A percentile compares a stretch with the other conserved stretches of the same genome.
Conservation (phyloP, 2,329 filamentous ascomycete genomes). For the Trichoderma aggressivum region DNA sequence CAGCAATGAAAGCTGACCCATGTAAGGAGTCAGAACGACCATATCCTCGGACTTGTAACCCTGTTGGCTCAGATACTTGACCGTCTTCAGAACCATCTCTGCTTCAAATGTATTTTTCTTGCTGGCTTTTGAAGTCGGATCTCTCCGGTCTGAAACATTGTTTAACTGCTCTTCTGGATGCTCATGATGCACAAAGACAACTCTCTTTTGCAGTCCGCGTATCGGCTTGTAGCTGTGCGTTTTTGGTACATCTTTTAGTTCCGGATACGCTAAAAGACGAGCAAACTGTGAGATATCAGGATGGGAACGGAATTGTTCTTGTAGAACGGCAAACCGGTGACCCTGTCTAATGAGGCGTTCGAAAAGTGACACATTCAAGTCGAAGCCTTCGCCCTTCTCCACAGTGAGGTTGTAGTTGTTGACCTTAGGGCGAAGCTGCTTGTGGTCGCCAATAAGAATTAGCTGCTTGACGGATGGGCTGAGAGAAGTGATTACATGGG, state of each 20-base stretch:
- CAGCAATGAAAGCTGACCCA: conserved; percentile 63
- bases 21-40: conserved; percentile 68
- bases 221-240: conserved; percentile 47
- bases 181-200: conserved; percentile 66
- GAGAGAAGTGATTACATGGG: conserved; percentile 59
- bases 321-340: conserved; percentile 51
- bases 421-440: conserved; percentile 67
- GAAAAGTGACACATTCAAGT: conserved; percentile 66
- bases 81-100: conserved; percentile 60
- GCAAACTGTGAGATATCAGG: conserved; percentile 63
- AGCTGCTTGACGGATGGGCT: conserved; percentile 56
- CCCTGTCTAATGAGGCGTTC: conserved; percentile 61
- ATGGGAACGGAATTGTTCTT: conserved; percentile 64
- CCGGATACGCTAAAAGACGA: conserved; percentile 58
- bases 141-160: conserved; percentile 46
- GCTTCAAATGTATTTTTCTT: conserved; percentile 64
- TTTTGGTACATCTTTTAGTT: conserved; percentile 52
- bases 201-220: conserved; percentile 54
- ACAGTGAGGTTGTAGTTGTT: conserved; percentile 58
- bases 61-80: conserved; percentile 68
- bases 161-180: conserved; percentile 47
- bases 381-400: conserved; percentile 62
- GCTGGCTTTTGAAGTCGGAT: conserved; percentile 47
- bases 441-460: conserved; percentile 70
- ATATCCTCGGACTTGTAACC: conserved; percentile 64